These are phyloP conservation scores for Xylariaceae sp. DNA, from an alignment of 2,329 filamentous ascomycete species.

Conservation along the genomic window DNA sequence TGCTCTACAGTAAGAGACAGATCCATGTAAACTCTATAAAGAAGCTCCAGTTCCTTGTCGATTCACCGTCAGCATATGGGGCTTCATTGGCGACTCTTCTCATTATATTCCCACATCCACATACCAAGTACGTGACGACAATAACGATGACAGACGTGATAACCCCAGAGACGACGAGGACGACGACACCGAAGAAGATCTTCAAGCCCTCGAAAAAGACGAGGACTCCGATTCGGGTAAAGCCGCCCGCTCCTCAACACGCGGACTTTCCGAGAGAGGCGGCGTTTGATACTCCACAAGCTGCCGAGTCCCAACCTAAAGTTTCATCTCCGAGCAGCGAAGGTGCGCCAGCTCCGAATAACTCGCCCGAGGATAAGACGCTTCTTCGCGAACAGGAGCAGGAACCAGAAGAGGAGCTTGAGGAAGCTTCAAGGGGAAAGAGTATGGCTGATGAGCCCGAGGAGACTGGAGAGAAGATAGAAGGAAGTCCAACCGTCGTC, in stretches of 20 bases:
- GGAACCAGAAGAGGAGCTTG: slow-evolving; percentile 1
- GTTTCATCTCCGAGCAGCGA: background rate
- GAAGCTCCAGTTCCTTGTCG: background rate
- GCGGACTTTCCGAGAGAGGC: background rate
- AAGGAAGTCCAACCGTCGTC: slow-evolving; percentile 3
- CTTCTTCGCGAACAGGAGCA: background rate
- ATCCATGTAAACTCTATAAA: slow-evolving; percentile 6
- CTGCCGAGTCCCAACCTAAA: slow-evolving; percentile 11
- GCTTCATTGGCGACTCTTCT: slow-evolving; percentile 9
- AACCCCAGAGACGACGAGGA: slow-evolving; percentile 28
- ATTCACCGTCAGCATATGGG: slow-evolving; percentile 1
- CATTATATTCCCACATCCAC: slow-evolving; percentile 23
- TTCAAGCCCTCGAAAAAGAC: slow-evolving; percentile 32
- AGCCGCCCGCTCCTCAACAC: slow-evolving; percentile 15
- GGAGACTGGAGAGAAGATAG: slow-evolving; percentile 7
- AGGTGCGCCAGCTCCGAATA: slow-evolving; percentile 9
- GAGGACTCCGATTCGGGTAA: slow-evolving; percentile 27
- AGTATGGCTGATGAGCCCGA: slow-evolving; percentile 10
- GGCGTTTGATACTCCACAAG: background rate
- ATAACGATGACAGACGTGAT: slow-evolving; percentile 27
- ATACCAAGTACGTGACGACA: slow-evolving; percentile 18
- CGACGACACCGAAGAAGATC: slow-evolving; percentile 30
- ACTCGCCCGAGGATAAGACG: slow-evolving; percentile 12
- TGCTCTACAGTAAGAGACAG: no score
- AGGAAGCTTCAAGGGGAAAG: background rate